These are phyloP conservation scores for Phytophthora meadii DNA, from an alignment of 352 stramenopile species.

Conservation along the genomic window DNA sequence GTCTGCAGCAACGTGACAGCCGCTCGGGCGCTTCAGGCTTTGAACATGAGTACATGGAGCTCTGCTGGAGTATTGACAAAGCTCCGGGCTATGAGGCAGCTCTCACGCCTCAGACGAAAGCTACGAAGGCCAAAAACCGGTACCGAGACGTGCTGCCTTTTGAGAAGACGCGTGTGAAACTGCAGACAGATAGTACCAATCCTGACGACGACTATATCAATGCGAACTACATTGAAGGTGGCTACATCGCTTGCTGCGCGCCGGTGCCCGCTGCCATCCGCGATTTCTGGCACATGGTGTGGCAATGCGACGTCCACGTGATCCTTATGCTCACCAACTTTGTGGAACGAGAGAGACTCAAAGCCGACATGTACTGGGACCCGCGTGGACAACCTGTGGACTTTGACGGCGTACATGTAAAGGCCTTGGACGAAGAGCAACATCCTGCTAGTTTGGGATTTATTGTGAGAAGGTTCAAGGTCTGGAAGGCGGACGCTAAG, in stretches of 20 bases:
- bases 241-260: constrained; percentile 83
- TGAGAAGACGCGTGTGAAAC: constrained; percentile 71
- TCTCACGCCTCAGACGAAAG: constrained; percentile 69
- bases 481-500: constrained; percentile 38
- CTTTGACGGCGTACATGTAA: constrained; percentile 60
- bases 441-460: constrained; percentile 43
- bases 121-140: constrained; percentile 78
- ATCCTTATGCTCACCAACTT: constrained; percentile 92
- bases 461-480: constrained; percentile 59
- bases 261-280: constrained; percentile 64
- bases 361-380: constrained; percentile 84
- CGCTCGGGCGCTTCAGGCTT: constrained; percentile 49
- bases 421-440: constrained; percentile 53
- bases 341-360: constrained; percentile 72
- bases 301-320: constrained; percentile 76
- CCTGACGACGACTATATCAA: constrained; percentile 74
- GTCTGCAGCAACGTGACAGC: constrained; percentile 36
- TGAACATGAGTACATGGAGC: constrained; percentile 69
- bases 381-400: constrained; percentile 46
- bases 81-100: constrained; percentile 57
- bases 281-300: constrained; percentile 89
- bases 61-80: constrained; percentile 68
- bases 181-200: constrained; percentile 22
- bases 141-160: constrained; percentile 83
- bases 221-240: constrained; percentile 64